Percentiles rank a stretch among this genome's conserved stretches.
These are phyloP conservation scores for Ophiostoma angusticollis DNA, from an alignment of 2,329 filamentous ascomycete species.

Conservation along the genomic window DNA sequence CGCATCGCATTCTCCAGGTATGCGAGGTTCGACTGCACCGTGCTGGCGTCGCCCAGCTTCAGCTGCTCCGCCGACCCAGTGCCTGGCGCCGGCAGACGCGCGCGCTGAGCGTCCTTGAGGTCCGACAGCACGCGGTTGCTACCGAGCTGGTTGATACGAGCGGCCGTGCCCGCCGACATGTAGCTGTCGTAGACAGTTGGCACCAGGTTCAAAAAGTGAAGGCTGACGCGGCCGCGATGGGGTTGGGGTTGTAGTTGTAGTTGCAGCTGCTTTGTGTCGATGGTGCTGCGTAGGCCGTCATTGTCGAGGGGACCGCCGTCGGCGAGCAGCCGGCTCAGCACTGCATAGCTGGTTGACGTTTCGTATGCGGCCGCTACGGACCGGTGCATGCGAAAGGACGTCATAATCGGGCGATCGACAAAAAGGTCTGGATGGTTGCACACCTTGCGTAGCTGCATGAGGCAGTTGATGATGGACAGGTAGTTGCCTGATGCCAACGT, in stretches of 20 bases:
- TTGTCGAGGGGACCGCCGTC: conserved; percentile 42
- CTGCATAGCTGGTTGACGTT: conserved; percentile 49
- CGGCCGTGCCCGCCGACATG: conserved; percentile 43
- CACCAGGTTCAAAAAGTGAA: conserved; percentile 68
- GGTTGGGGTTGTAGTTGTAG: too few relatives aligned
- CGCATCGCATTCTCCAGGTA: conserved; percentile 60
- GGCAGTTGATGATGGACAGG: conserved; percentile 92
- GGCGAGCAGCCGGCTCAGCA: conserved; percentile 51
- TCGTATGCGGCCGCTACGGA: conserved; percentile 67
- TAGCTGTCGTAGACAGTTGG: conserved; percentile 57
- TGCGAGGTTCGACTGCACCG: conserved; percentile 54
- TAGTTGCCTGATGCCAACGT: conserved; percentile 90
- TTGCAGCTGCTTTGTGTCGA: too few relatives aligned
- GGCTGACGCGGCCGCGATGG: conserved; percentile 36
- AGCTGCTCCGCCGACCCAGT: too few relatives aligned
- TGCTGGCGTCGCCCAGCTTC: conserved; percentile 50
- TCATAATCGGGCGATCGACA: conserved; percentile 90
- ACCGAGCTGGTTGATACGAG: conserved; percentile 52
- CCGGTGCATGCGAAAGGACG: conserved; percentile 80
- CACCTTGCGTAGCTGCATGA: conserved; percentile 95
- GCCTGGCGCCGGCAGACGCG: conserved; percentile 45
- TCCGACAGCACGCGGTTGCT: conserved; percentile 57
- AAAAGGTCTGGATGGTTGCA: conserved; percentile 98
- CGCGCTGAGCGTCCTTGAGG: conserved; percentile 57
- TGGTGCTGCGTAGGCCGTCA: conserved; percentile 21